Evolutionary conservation across 257 asterid genomes (phyloP).

Genomic region (Hygrophila difformis): DNA sequence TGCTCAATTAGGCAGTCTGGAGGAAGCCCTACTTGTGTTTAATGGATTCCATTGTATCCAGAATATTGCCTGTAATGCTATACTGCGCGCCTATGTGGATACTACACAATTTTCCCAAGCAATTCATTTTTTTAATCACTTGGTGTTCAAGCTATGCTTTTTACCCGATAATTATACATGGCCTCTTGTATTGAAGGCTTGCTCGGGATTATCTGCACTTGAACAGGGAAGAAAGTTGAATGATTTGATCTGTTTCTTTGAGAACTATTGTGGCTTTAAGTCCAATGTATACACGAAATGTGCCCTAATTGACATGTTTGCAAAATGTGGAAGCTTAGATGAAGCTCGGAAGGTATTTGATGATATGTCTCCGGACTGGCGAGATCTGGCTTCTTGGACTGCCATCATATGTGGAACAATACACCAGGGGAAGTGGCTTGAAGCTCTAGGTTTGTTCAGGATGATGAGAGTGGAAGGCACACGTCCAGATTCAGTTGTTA

Average conservation of each 20-base stretch:
- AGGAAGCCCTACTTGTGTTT: conserved; percentile 19
- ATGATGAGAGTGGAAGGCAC: conserved; percentile 23
- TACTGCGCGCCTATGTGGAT: conserved; percentile 25
- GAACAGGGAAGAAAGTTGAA: conserved; percentile 25
- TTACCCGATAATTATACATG: conserved; percentile 27
- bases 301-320: conserved; percentile 30
- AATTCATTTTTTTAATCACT: conserved; percentile 21
- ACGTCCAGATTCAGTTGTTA: conserved; percentile 22
- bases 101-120: conserved; percentile 17
- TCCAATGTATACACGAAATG: conserved; percentile 30
- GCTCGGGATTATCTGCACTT: conserved; percentile 19
- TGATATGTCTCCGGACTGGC: conserved; percentile 22
- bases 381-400: conserved; percentile 33
- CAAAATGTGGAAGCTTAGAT: conserved; percentile 32
- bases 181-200: conserved; percentile 29
- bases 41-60: conserved; percentile 5
- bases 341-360: conserved; percentile 28
- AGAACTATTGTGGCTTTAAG: conserved; percentile 5
- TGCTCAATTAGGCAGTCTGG: conserved; percentile 11
- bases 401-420: conserved; percentile 26
- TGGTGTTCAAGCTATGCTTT: conserved; percentile 9
- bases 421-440: conserved; percentile 17
- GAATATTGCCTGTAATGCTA: conserved; percentile 21
- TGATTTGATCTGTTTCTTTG: conserved; percentile 13
- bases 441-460: conserved; percentile 20